phyloP scores from a whole-genome alignment of 305 asterid genomes.

The Fraxinus greggii region DNA sequence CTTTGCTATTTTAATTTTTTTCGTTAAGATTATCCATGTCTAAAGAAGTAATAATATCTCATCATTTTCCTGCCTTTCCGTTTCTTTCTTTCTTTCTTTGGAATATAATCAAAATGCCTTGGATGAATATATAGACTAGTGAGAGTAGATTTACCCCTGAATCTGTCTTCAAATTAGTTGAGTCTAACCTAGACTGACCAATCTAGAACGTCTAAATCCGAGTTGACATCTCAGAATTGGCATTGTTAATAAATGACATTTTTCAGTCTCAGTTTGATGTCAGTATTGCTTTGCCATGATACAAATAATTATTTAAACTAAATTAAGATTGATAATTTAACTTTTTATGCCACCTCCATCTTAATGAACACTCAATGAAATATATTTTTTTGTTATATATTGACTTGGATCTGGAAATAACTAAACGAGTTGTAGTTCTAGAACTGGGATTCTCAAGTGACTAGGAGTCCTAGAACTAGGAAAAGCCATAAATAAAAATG shows the following conservation, averaged over 20 bases:
- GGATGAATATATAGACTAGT: not conserved
- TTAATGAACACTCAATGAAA: not conserved
- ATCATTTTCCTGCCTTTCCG: not conserved
- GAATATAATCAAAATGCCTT: not conserved
- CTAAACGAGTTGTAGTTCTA: not conserved
- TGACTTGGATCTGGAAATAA: not conserved
- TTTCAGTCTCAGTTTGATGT: not conserved
- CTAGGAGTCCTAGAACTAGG: not conserved
- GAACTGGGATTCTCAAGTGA: not conserved
- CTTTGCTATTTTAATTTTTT: conserved; percentile 5
- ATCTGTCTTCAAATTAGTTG: not conserved
- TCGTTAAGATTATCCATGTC: not conserved
- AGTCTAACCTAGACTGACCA: not conserved
- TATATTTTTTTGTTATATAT: not conserved
- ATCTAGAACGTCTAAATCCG: not conserved
- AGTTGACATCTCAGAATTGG: not conserved
- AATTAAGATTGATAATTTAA: not conserved
- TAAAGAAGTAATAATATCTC: not conserved
- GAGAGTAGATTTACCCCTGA: not conserved
- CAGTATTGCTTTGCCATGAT: not conserved
- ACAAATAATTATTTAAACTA: not conserved
- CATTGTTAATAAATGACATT: not conserved
- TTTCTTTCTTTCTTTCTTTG: not conserved
- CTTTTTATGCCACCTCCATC: not conserved
- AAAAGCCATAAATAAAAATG: not conserved